Conservation (phyloP, 2,329 filamentous ascomycete species). For the Pseudogymnoascus sp. region DNA sequence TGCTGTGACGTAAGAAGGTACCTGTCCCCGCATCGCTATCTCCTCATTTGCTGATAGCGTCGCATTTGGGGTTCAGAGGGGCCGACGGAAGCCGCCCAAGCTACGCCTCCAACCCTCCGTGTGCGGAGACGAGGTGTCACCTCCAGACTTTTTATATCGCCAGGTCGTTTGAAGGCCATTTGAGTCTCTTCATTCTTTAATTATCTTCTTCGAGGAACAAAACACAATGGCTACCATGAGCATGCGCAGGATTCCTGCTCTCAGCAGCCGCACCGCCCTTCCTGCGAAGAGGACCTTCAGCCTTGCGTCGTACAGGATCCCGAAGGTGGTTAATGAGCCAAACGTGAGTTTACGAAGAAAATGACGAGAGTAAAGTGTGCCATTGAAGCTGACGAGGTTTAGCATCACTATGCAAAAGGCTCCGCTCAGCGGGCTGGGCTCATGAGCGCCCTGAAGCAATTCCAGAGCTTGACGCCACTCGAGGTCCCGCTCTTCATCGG, state of each 20-base stretch:
- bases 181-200: background rate
- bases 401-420: conserved; percentile 86
- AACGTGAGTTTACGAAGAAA: conserved; percentile 57
- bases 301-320: conserved; percentile 65
- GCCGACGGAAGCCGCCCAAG: conserved; percentile 4
- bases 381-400: conserved; percentile 13
- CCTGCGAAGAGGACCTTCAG: background rate
- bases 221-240: background rate
- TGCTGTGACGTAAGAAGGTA: conserved; percentile 9
- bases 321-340: conserved; percentile 84
- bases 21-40: conserved; percentile 7
- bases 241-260: conserved; percentile 5
- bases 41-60: conserved; percentile 8
- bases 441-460: conserved; percentile 59
- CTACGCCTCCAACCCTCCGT: background rate
- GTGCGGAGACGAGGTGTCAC: background rate
- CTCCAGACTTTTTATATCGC: background rate
- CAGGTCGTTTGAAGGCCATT: background rate
- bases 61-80: background rate
- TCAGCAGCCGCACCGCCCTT: background rate
- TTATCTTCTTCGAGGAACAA: background rate
- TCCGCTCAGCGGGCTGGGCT: conserved; percentile 72
- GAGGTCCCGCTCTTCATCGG: conserved; percentile 77
- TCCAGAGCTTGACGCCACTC: conserved; percentile 62
- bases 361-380: background rate